A percentile compares a stretch with the other conserved stretches of the same genome.
Conservation (phyloP, 116 monocot genomes). For the Phalaenopsis hybrid region DNA sequence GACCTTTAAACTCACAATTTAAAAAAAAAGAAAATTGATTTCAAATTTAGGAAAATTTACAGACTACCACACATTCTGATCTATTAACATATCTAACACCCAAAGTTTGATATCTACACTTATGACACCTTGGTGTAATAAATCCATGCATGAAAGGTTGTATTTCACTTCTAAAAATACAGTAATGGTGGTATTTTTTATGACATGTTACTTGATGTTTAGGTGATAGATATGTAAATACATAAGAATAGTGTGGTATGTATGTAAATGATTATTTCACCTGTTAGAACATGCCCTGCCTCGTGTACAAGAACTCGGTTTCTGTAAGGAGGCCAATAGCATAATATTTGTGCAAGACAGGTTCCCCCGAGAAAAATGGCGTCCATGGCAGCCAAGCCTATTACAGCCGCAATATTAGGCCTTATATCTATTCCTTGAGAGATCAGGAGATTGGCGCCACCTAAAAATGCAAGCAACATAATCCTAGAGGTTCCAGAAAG, state of each 20-base stretch:
- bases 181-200: too few species aligned
- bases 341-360: slow-evolving; percentile 75
- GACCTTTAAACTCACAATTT: not conserved
- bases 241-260: too few species aligned
- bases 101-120: too few species aligned
- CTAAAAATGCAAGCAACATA: slow-evolving; percentile 54
- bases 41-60: not conserved
- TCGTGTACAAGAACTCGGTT: slow-evolving; percentile 88
- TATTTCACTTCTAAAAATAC: too few species aligned
- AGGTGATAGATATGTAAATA: too few species aligned
- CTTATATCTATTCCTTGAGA: slow-evolving; percentile 81
- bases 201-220: too few species aligned
- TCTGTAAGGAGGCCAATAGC: slow-evolving; percentile 87
- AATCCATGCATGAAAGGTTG: too few species aligned
- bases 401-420: slow-evolving; percentile 68
- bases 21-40: not conserved
- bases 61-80: not conserved
- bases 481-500: slow-evolving; percentile 55
- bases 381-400: slow-evolving; percentile 56
- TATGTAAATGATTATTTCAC: slow-evolving; percentile 18
- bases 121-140: too few species aligned
- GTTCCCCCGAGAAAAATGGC: slow-evolving; percentile 93
- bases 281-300: slow-evolving; percentile 89
- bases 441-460: slow-evolving; percentile 63
- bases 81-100: not conserved